Percentiles rank a stretch among this genome's conserved stretches.
Evolutionary conservation across 2,329 filamentous ascomycete genomes (phyloP).

Genomic region (Aspergillus felis): DNA sequence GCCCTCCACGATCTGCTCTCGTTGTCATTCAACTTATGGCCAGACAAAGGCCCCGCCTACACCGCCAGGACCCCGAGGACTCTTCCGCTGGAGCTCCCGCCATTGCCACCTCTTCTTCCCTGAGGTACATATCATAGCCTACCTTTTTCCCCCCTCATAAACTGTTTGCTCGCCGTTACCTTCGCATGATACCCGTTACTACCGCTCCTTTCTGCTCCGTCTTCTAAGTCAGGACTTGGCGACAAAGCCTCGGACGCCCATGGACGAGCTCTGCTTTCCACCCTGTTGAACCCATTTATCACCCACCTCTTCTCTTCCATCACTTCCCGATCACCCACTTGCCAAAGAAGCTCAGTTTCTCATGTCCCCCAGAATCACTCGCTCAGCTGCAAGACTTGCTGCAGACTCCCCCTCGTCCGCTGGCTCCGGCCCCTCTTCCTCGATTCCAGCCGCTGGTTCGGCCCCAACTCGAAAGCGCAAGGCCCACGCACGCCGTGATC

Average conservation of each 20-base stretch:
- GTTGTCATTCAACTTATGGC: slow-evolving; percentile 43
- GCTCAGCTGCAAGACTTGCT: slow-evolving; percentile 88
- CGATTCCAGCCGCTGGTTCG: slow-evolving; percentile 42
- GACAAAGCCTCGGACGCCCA: not conserved
- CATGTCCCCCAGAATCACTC: slow-evolving; percentile 96
- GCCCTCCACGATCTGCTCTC: slow-evolving; percentile 26
- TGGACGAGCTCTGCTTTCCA: slow-evolving; percentile 2
- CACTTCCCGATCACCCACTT: slow-evolving; percentile 6
- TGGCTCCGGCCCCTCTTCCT: slow-evolving; percentile 37
- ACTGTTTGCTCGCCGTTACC: slow-evolving; percentile 1
- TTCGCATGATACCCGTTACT: not conserved
- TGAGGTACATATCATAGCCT: slow-evolving; percentile 34
- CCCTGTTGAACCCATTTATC: slow-evolving; percentile 1
- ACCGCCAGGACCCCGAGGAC: slow-evolving; percentile 43
- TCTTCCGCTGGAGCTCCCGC: slow-evolving; percentile 31
- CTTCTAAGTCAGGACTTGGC: not conserved
- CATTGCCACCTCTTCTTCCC: slow-evolving; percentile 26
- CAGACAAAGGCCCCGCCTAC: slow-evolving; percentile 43
- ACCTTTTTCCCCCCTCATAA: slow-evolving; percentile 14
- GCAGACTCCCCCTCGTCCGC: slow-evolving; percentile 53
- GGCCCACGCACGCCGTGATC: slow-evolving; percentile 52
- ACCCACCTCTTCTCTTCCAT: slow-evolving; percentile 6
- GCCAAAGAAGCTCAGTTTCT: slow-evolving; percentile 51
- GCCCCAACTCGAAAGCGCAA: slow-evolving; percentile 71
- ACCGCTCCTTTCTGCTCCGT: not conserved